Base-by-base conservation (phyloP, 345 rosid genomes). In the Geranium rotundifolium region DNA sequence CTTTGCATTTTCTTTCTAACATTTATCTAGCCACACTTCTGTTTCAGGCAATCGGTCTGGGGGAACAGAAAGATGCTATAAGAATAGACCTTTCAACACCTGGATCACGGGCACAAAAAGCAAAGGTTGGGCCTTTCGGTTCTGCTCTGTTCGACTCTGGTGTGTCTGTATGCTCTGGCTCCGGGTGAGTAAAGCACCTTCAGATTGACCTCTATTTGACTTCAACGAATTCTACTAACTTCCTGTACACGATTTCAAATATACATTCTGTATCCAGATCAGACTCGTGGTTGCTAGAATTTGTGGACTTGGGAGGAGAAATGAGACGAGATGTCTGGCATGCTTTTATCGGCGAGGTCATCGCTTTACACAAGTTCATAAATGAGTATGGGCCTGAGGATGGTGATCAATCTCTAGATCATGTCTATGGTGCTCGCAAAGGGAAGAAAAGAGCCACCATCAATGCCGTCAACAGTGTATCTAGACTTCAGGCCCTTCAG, bases 281-380 rank as follows among this genome's bases (percentile, higher is more conserved):
- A 65, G 82, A 81, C 64, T 76, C 69, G 29, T 93, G 96, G 96
- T 82, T 85, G 65, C 74, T 93, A 68, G 99, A 93, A 82, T 93
- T 93, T 72, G 97, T 93, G 71, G 96, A 93, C 73, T 77, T 93
- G 73, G 99, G 99, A 65, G 89, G 95, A 67, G 99, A 93, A 71
- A 68, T 82, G 71, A 83, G 99, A 82, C 77, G 99, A 69, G 99
- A 89, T 78, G 85, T 81, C 56, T 93, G 97, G 99, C 86, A 89
- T 79, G 91, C 96, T 56, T 83, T 87, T 63, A 79, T 92, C 52
- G 72, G 72, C 66, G 99, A 92, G 80, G 85, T 92, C 63, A 80
- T 85, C 66, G 79, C 97, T n/a, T 71, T 86, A 60, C 96, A 89
- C 81, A 77, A 83, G 77, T 93, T 93, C 71, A 72, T 85, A 31